A percentile compares a stretch with the other conserved stretches of the same genome.
Evolutionary conservation across 805 yeast species (phyloP).

Genomic region (Yamadazyma akitaensis): DNA sequence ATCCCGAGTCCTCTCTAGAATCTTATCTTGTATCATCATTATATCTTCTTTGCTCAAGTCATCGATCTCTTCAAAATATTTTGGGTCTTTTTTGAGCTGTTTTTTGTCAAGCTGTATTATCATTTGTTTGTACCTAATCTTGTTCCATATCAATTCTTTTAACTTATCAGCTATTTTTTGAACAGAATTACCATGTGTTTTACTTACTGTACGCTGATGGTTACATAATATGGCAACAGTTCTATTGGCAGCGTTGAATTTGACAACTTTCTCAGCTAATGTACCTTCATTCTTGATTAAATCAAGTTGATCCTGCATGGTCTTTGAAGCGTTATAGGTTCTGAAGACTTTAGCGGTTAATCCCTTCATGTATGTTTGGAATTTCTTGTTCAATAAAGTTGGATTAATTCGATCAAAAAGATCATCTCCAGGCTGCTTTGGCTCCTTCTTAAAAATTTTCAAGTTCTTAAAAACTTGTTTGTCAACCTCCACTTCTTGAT

Average conservation of each 20-base stretch:
- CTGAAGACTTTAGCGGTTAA: slow-evolving; percentile 96
- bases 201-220: slow-evolving; percentile 91
- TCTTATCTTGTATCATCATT: slow-evolving; percentile 50
- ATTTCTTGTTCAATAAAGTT: slow-evolving; percentile 72
- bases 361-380: slow-evolving; percentile 89
- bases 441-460: slow-evolving; percentile 80
- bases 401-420: slow-evolving; percentile 90
- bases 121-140: slow-evolving; percentile 67
- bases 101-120: slow-evolving; percentile 62
- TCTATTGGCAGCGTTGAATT: slow-evolving; percentile 91
- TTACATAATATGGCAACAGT: slow-evolving; percentile 95
- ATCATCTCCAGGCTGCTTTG: slow-evolving; percentile 90
- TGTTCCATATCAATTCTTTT: slow-evolving; percentile 82
- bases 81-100: slow-evolving; percentile 48
- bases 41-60: slow-evolving; percentile 67
- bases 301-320: slow-evolving; percentile 94
- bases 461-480: slow-evolving; percentile 88
- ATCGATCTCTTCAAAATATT: slow-evolving; percentile 64
- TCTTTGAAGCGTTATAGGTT: slow-evolving; percentile 93
- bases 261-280: slow-evolving; percentile 80
- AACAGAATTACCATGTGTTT: slow-evolving; percentile 77
- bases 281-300: slow-evolving; percentile 83
- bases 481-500: slow-evolving; percentile 90
- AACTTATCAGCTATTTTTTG: slow-evolving; percentile 75
- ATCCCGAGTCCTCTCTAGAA: slow-evolving; percentile 65